Percentiles rank a stretch among this genome's conserved stretches.
Conservation (phyloP, 164 flowering plant species). For the Nymphaea colorata region DNA sequence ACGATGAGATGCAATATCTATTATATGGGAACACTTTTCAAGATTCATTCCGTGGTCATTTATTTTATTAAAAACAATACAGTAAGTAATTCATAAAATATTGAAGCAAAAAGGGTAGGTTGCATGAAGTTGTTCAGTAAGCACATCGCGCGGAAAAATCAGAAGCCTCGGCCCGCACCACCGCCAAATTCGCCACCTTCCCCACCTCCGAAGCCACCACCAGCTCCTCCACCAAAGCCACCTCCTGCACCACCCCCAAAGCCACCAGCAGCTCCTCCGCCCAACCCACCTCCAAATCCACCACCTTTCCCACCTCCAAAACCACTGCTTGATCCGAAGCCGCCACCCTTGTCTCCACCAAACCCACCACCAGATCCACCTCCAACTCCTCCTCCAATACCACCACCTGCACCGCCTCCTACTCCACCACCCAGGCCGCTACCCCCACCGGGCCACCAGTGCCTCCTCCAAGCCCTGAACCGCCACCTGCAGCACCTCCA, state of each 20-base stretch:
- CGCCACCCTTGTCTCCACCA: not conserved
- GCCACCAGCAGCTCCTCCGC: too few species aligned
- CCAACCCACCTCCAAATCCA: not conserved
- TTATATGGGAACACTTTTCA: too few species aligned
- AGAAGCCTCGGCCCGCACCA: not conserved
- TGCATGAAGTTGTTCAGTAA: too few species aligned
- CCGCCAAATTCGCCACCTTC: not conserved
- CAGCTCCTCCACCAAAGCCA: not conserved
- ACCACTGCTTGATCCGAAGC: not conserved
- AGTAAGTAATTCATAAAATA: too few species aligned
- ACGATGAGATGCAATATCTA: too few species aligned
- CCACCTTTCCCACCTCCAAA: conserved; percentile 1
- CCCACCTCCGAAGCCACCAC: not conserved
- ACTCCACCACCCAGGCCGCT: not conserved
- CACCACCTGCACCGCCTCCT: not conserved
- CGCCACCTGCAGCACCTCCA: not conserved
- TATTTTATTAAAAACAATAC: too few species aligned
- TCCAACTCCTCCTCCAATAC: not conserved
- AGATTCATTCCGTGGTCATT: too few species aligned
- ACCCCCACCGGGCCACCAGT: too few species aligned
- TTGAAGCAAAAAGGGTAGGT: too few species aligned
- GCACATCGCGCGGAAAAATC: too few species aligned
- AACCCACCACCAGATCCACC: not conserved
- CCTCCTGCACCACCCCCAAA: not conserved
- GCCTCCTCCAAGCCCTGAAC: not conserved